Conservation (phyloP, 1,139 yeast species). For the Candida sp. region DNA sequence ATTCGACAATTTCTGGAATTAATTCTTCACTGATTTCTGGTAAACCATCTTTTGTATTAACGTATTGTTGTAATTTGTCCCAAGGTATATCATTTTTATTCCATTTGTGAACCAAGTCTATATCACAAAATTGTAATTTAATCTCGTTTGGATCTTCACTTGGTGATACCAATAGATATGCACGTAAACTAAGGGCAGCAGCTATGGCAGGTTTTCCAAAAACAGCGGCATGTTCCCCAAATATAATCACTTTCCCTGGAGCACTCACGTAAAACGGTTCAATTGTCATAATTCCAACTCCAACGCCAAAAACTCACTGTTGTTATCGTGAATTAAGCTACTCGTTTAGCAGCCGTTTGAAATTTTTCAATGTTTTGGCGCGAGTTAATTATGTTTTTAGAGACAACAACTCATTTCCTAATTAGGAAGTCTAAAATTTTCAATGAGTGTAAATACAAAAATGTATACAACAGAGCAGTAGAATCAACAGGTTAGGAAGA, state of each 20-base stretch:
- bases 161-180: slow-evolving; percentile 66
- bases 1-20: slow-evolving; percentile 55
- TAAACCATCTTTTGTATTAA: slow-evolving; percentile 18
- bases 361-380: not conserved
- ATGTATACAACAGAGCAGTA: not conserved
- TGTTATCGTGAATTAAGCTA: not conserved
- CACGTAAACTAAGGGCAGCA: slow-evolving; percentile 79
- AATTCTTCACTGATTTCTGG: slow-evolving; percentile 54
- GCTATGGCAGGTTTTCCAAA: slow-evolving; percentile 92
- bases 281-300: slow-evolving; percentile 1
- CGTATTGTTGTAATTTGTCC: slow-evolving; percentile 31
- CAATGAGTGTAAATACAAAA: not conserved
- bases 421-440: slow-evolving; percentile 5
- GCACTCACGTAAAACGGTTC: slow-evolving; percentile 78
- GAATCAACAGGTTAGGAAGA: not conserved
- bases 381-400: not conserved
- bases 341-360: not conserved
- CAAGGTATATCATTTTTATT: slow-evolving; percentile 58
- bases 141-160: slow-evolving; percentile 36
- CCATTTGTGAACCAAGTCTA: slow-evolving; percentile 66
- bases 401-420: slow-evolving; percentile 1
- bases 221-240: slow-evolving; percentile 98
- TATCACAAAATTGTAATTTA: slow-evolving; percentile 80
- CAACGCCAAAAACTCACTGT: not conserved
- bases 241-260: slow-evolving; percentile 94